A percentile compares a stretch with the other conserved stretches of the same genome.
Conservation (phyloP, 73 alveolate species). For the Tetrahymena borealis region DNA sequence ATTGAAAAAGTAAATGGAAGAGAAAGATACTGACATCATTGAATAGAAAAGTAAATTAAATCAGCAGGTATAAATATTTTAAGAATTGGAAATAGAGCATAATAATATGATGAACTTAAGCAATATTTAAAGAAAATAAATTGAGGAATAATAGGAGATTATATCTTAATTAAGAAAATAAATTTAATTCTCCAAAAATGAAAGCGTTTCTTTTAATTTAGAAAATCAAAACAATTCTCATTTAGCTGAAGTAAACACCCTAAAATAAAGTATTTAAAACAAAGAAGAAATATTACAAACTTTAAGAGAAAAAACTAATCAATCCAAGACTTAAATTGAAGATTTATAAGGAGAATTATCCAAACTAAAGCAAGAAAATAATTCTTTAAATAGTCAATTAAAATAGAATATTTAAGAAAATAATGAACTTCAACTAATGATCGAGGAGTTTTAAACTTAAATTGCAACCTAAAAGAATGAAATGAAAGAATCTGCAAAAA, state of each 20-base stretch:
- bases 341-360: neutral
- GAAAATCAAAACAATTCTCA: neutral
- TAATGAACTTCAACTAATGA: neutral
- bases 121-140: neutral
- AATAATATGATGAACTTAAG: neutral
- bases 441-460: neutral
- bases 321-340: neutral
- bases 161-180: neutral
- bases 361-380: neutral
- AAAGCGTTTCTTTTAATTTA: neutral
- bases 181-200: neutral
- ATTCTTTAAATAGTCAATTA: neutral
- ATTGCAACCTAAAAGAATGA: neutral
- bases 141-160: neutral
- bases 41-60: neutral
- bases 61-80: neutral
- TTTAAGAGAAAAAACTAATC: neutral
- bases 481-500: neutral
- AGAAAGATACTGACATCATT: neutral
- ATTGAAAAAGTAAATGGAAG: neutral
- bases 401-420: neutral
- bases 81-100: neutral
- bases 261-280: neutral
- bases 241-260: neutral
- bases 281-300: neutral